Base-by-base conservation (phyloP, 805 yeast species). In the Wickerhamiella bombiphila region DNA sequence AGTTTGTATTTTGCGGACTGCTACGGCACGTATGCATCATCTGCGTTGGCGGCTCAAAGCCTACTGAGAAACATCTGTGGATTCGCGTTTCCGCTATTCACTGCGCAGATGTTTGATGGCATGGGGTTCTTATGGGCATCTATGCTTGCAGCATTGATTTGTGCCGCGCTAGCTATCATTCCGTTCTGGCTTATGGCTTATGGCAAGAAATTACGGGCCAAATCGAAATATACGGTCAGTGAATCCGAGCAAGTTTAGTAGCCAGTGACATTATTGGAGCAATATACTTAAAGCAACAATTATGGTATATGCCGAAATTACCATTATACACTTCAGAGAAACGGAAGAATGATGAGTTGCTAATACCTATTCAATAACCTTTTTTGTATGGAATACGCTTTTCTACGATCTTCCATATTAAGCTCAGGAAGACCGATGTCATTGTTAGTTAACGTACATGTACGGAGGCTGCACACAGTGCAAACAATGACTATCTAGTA, bases 31-130 rank as follows among this genome's bases (percentile, higher is more conserved):
- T 40, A 36, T 22, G 78, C 82, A 18, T 94, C 94, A 0, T 75
- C 86, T 14, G 86, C 93, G 2, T 56, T 82, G 44, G 93, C 94
- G 21, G 94, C 94, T 11, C 85, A 82, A 58, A 80, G 79, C 55
- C 61, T 83, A 48, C 57, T 76, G 34, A 69, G 94, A 58, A 82
- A 81, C 53, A 45, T 75, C 20, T 54, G 78, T 45, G 81, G 91
- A 3, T 72, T 80, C 4, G 80, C 75, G 17, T 76, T 83, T 67
- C 94, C 94, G 38, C 64, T 83, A 42, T 83, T 83, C 60, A 78
- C 85, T 1, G 70, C 75, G 15, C 94, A 82, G 58, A 80, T 83
- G 93, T 76, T 77, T 58, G 54, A 66, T 20, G 61, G 61, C 36
- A 49, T 74, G 55, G 64, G 68, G 3, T 64, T 66, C 34, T 59